Conservation (phyloP, 495 filamentous ascomycete genomes). For the Podospora sp. region DNA sequence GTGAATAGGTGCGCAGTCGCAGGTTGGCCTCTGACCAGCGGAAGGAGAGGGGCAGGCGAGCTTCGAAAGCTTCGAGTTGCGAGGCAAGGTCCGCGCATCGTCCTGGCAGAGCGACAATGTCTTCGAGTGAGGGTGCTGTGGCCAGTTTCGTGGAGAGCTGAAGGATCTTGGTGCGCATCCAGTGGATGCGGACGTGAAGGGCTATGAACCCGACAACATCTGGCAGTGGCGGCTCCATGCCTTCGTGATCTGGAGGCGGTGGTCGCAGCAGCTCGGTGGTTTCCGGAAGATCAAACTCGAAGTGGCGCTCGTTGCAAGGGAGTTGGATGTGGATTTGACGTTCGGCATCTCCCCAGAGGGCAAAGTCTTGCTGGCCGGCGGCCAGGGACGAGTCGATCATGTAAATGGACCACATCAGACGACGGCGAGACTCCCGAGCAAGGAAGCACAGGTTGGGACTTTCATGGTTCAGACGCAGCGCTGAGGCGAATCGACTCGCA, state of each 20-base stretch:
- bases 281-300: conserved; percentile 55
- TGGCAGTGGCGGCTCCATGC: conserved; percentile 34
- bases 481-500: conserved; percentile 51
- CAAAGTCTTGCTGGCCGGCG: conserved; percentile 49
- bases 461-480: conserved; percentile 52
- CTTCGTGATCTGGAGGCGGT: conserved; percentile 32
- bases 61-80: conserved; percentile 49
- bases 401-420: conserved; percentile 56
- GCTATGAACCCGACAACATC: conserved; percentile 53
- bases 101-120: conserved; percentile 43
- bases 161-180: conserved; percentile 48
- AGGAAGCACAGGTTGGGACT: conserved; percentile 52
- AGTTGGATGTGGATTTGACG: conserved; percentile 48
- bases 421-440: conserved; percentile 51
- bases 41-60: conserved; percentile 48
- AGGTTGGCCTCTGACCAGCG: conserved; percentile 52
- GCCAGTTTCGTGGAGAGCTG: conserved; percentile 44
- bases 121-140: conserved; percentile 36
- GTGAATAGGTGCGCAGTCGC: conserved; percentile 52
- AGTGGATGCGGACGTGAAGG: conserved; percentile 50
- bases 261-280: conserved; percentile 47
- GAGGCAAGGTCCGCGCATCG: conserved; percentile 43
- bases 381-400: conserved; percentile 52
- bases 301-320: conserved; percentile 56
- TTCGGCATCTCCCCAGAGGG: conserved; percentile 47